Conservation (phyloP, 2,329 filamentous ascomycete species). For the Bertia moriformis region DNA sequence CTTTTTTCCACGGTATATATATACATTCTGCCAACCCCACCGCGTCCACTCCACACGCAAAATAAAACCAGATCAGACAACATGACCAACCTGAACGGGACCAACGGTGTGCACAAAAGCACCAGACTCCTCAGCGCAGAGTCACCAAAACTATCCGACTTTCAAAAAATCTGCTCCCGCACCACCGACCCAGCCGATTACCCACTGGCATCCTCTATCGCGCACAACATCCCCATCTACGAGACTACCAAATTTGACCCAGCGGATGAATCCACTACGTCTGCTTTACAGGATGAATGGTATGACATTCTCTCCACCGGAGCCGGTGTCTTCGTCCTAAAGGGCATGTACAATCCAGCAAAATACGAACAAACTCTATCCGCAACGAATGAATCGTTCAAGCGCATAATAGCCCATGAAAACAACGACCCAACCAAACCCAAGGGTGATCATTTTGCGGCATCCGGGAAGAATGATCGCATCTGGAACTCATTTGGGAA, state of each 20-base stretch:
- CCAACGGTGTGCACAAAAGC: too few relatives aligned
- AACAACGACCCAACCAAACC: slow-evolving; percentile 10
- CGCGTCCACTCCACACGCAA: too few relatives aligned
- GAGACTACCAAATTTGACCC: slow-evolving; percentile 20
- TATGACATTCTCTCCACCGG: slow-evolving; percentile 38
- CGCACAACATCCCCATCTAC: slow-evolving; percentile 41
- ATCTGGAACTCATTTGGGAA: slow-evolving; percentile 57
- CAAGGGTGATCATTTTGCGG: slow-evolving; percentile 47
- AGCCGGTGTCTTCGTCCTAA: slow-evolving; percentile 43
- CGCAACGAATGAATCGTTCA: slow-evolving; percentile 28
- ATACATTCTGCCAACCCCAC: too few relatives aligned
- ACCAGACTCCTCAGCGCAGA: too few relatives aligned
- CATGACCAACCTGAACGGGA: too few relatives aligned
- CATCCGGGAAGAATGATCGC: slow-evolving; percentile 36
- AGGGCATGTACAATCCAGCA: slow-evolving; percentile 19
- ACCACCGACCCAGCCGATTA: slow-evolving; percentile 21
- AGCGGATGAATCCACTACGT: slow-evolving; percentile 11
- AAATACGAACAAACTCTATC: slow-evolving; percentile 26
- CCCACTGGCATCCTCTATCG: slow-evolving; percentile 26
- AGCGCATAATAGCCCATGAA: slow-evolving; percentile 25
- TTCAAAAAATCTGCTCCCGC: slow-evolving; percentile 27
- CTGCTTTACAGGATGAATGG: slow-evolving; percentile 42
- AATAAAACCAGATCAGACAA: too few relatives aligned
- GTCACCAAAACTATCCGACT: slow-evolving; percentile 22
- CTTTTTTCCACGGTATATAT: too few relatives aligned